These are phyloP conservation scores for Marchantia paleacea DNA, from an alignment of 225 moss, liverwort and hornwort genomes.

Conservation along the genomic window DNA sequence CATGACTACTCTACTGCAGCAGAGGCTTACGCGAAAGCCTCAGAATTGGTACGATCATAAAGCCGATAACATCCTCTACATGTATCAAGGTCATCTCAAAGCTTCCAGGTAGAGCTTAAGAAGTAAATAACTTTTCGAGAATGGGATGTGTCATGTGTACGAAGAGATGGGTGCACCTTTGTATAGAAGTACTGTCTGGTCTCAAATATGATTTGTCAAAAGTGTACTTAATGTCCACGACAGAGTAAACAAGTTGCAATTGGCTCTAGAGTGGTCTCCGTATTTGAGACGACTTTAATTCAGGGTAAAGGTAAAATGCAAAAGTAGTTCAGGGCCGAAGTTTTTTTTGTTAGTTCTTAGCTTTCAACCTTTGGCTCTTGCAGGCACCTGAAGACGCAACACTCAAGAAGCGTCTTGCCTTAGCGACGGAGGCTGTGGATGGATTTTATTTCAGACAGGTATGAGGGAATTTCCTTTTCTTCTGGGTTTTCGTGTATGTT, in stretches of 20 bases:
- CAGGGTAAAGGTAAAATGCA: too few species aligned
- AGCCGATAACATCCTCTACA: neutral
- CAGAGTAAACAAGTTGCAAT: too few species aligned
- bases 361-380: neutral
- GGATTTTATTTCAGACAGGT: slow-evolving; percentile 91
- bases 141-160: too few species aligned
- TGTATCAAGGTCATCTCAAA: neutral
- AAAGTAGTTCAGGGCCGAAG: too few species aligned
- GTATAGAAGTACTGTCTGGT: too few species aligned
- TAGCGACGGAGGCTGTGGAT: slow-evolving; percentile 73
- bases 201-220: too few species aligned
- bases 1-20: slow-evolving; percentile 61
- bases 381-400: slow-evolving; percentile 62
- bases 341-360: neutral
- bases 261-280: too few species aligned
- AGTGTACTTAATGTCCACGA: too few species aligned
- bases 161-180: too few species aligned
- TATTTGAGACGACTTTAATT: too few species aligned
- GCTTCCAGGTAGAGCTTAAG: neutral
- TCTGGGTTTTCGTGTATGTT: neutral
- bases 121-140: neutral
- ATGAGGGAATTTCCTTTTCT: neutral
- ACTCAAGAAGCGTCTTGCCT: slow-evolving; percentile 55
- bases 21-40: slow-evolving; percentile 61
- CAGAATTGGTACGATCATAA: slow-evolving; percentile 49